Conservation (phyloP, 805 yeast species). For the Deakozyma indianensis region DNA sequence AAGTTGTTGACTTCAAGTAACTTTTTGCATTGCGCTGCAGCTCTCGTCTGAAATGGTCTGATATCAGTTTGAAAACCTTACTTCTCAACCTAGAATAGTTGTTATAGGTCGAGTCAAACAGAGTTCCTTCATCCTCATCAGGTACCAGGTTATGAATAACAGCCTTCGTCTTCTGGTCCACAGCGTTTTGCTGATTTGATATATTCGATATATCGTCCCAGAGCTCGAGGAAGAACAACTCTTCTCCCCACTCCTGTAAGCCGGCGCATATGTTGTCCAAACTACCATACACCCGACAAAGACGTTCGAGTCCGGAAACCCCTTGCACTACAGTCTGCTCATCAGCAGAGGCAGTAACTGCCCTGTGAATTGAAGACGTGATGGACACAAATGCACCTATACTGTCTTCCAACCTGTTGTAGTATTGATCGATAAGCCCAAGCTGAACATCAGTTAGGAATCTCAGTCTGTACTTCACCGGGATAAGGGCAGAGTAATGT, state of each 20-base stretch:
- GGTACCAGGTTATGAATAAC: neutral
- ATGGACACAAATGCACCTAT: slow-evolving; percentile 29
- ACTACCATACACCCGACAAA: slow-evolving; percentile 27
- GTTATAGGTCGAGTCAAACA: slow-evolving; percentile 29
- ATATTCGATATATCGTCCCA: slow-evolving; percentile 23
- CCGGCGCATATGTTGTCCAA: slow-evolving; percentile 24
- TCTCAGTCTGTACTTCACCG: slow-evolving; percentile 39
- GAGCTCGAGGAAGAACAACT: slow-evolving; percentile 27
- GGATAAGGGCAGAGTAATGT: slow-evolving; percentile 29
- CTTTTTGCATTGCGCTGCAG: slow-evolving; percentile 24
- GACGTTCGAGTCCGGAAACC: slow-evolving; percentile 24
- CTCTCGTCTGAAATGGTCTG: slow-evolving; percentile 22
- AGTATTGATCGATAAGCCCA: slow-evolving; percentile 38
- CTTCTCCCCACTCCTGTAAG: slow-evolving; percentile 30
- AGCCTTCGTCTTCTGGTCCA: slow-evolving; percentile 3
- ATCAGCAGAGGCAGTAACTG: slow-evolving; percentile 19
- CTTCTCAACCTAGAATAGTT: slow-evolving; percentile 23
- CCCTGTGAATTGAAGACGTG: slow-evolving; percentile 22
- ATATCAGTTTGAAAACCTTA: slow-evolving; percentile 19
- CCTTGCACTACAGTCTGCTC: slow-evolving; percentile 20
- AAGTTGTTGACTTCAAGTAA: slow-evolving; percentile 17
- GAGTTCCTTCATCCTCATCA: slow-evolving; percentile 22
- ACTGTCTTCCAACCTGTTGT: slow-evolving; percentile 27
- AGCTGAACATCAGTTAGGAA: slow-evolving; percentile 47
- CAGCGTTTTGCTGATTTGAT: slow-evolving; percentile 13